Base-by-base conservation (phyloP, 192 early-diverging fungal species). In the Coemansia sp. region DNA sequence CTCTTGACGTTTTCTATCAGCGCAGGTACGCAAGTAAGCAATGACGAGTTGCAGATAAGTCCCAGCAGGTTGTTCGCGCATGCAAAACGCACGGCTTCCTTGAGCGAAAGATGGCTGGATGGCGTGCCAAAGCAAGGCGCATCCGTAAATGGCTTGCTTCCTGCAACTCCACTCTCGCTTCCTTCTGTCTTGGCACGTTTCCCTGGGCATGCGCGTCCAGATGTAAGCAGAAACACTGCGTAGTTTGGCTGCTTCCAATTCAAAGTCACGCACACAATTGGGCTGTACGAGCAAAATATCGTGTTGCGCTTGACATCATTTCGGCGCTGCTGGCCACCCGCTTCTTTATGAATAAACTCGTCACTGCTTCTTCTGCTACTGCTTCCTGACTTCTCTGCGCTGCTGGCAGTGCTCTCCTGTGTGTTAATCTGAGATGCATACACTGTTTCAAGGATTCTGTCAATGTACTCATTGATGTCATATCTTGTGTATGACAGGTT, bases 221-320 rank as follows among this genome's bases (percentile, higher is more conserved):
- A 86, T 5, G 93, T 94, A 60, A 90, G 87, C 77, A 97, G 94
- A 72, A 99, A 99, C 21, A 99, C 97, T 22, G 92, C 87, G 61
- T 91, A 99, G 70, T 98, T 98, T 21, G 96, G 96, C 66, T 99
- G 97, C 77, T 99, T 99, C 97, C 97, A 98, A 84, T 95, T 99
- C 36, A 97, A 66, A 19, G 94, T 90, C 14, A 91, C 92, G 82
- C 97, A 99, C 0, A 97, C 88, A 20, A 87, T 81, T 17, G 94
- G 92, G 71, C 94, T 97, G 76, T 93, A 94, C 3, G 94, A 95
- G 23, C 89, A 91, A 72, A 97, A 96, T 70, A 99, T 91, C 20
- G 91, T 82, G 36, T 78, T 82, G 36, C 86, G 84, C 56, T 86
- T 85, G 31, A 55, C 25, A 42, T 39, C 58, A 6, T 57, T 66